phyloP scores from a whole-genome alignment of 1,284 basidiomycete genomes.

The Polyporus tsugae region DNA sequence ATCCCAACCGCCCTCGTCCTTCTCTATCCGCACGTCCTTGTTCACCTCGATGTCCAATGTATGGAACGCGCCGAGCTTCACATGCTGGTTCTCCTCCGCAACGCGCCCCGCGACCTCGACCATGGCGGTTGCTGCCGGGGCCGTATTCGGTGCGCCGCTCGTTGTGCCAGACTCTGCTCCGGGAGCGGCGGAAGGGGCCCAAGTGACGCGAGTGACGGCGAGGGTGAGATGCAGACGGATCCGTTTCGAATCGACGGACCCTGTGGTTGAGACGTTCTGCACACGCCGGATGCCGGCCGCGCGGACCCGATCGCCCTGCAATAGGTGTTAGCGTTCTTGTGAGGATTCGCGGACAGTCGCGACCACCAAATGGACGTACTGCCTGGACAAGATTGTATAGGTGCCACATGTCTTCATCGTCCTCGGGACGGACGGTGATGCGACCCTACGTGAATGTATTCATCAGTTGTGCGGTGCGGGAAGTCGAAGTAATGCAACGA shows the following conservation, averaged over 20 bases:
- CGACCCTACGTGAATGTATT: slow-evolving; percentile 67
- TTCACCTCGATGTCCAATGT: slow-evolving; percentile 95
- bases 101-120: slow-evolving; percentile 92
- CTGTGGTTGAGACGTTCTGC: slow-evolving; percentile 87
- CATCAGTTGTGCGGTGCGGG: neutral
- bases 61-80: slow-evolving; percentile 95
- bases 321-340: slow-evolving; percentile 10
- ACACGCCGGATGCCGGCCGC: slow-evolving; percentile 89
- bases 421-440: slow-evolving; percentile 91
- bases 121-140: slow-evolving; percentile 60
- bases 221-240: slow-evolving; percentile 89
- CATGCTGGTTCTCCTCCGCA: slow-evolving; percentile 90
- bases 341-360: neutral
- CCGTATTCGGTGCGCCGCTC: slow-evolving; percentile 43
- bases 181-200: slow-evolving; percentile 69
- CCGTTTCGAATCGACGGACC: slow-evolving; percentile 92
- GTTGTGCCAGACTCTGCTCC: slow-evolving; percentile 54
- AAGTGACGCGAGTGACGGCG: slow-evolving; percentile 74
- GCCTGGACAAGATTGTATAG: slow-evolving; percentile 96
- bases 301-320: slow-evolving; percentile 83
- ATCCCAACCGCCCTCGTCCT: slow-evolving; percentile 86
- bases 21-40: slow-evolving; percentile 92
- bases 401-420: slow-evolving; percentile 99
- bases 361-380: slow-evolving; percentile 40
- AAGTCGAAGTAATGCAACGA: slow-evolving; percentile 41